Percentiles rank a stretch among this genome's conserved stretches.
These are phyloP conservation scores for Neurospora discreta DNA, from an alignment of 495 filamentous ascomycete species.

Conservation along the genomic window DNA sequence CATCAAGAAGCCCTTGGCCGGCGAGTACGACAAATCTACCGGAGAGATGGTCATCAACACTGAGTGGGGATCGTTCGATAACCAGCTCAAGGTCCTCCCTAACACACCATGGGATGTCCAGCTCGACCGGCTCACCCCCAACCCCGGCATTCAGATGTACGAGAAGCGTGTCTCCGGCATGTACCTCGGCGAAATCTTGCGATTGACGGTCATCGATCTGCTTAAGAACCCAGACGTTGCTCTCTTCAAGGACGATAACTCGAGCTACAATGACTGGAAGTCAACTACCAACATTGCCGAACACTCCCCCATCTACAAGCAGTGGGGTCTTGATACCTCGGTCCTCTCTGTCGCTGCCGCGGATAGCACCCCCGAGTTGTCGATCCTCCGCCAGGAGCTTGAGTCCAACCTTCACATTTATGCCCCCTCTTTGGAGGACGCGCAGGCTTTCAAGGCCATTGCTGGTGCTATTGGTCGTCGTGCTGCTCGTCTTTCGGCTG, in stretches of 20 bases:
- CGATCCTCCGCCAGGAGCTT: slow-evolving; percentile 61
- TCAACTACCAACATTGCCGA: slow-evolving; percentile 56
- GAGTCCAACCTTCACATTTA: slow-evolving; percentile 62
- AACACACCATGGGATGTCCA: slow-evolving; percentile 71
- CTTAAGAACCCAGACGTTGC: slow-evolving; percentile 47
- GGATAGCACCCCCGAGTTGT: slow-evolving; percentile 54
- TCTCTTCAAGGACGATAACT: slow-evolving; percentile 60
- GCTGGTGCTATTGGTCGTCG: slow-evolving; percentile 78
- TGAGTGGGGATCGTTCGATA: slow-evolving; percentile 98
- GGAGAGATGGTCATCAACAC: slow-evolving; percentile 97
- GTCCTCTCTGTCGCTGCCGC: slow-evolving; percentile 72
- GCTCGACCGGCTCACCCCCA: slow-evolving; percentile 70
- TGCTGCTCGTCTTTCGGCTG: slow-evolving; percentile 77
- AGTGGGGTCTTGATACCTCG: slow-evolving; percentile 85
- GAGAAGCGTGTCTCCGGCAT: slow-evolving; percentile 97
- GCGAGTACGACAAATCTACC: slow-evolving; percentile 67
- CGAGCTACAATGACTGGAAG: slow-evolving; percentile 49
- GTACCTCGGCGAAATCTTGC: slow-evolving; percentile 93
- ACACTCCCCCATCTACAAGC: slow-evolving; percentile 54
- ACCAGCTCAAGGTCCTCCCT: slow-evolving; percentile 75
- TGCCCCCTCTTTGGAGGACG: slow-evolving; percentile 62
- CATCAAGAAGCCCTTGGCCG: slow-evolving; percentile 53
- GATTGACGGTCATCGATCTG: slow-evolving; percentile 58
- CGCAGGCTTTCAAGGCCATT: slow-evolving; percentile 67
- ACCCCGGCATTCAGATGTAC: slow-evolving; percentile 97